phyloP scores from a whole-genome alignment of 805 yeast species.

The Metschnikowia gelsemii region DNA sequence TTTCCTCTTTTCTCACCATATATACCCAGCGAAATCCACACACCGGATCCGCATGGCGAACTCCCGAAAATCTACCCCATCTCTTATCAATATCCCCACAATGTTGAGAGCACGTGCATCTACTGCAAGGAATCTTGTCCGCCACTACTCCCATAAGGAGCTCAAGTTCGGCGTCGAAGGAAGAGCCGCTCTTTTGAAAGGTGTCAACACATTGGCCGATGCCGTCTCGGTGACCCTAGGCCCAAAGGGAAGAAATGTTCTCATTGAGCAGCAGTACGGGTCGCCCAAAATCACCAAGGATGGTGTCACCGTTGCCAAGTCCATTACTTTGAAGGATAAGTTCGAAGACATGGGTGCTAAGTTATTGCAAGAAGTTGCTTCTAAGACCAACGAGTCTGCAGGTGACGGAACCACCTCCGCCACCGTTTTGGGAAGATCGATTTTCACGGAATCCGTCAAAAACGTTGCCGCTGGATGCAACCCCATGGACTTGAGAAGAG shows the following conservation, averaged over 20 bases:
- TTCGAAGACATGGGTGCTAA: slow-evolving; percentile 97
- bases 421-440: slow-evolving; percentile 92
- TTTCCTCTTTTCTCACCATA: slow-evolving; percentile 10
- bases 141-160: slow-evolving; percentile 77
- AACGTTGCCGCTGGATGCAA: slow-evolving; percentile 98
- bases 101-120: slow-evolving; percentile 55
- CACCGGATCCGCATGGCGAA: slow-evolving; percentile 6
- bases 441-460: slow-evolving; percentile 91
- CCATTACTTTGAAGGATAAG: slow-evolving; percentile 78
- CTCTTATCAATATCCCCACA: slow-evolving; percentile 2
- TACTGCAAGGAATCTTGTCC: slow-evolving; percentile 43
- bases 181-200: slow-evolving; percentile 88
- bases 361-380: slow-evolving; percentile 92
- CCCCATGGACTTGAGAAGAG: slow-evolving; percentile 97
- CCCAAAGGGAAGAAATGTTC: slow-evolving; percentile 96
- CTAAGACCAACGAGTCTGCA: slow-evolving; percentile 94
- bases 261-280: slow-evolving; percentile 95
- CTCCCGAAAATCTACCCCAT: slow-evolving; percentile 2
- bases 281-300: slow-evolving; percentile 98
- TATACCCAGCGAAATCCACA: slow-evolving; percentile 12
- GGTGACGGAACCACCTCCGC: slow-evolving; percentile 99
- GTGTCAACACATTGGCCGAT: slow-evolving; percentile 92
- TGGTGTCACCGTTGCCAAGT: slow-evolving; percentile 95
- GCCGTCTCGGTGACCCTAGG: slow-evolving; percentile 97
- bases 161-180: slow-evolving; percentile 96